phyloP scores from a whole-genome alignment of 2,329 filamentous ascomycete species.

The Thelonectria blattea region DNA sequence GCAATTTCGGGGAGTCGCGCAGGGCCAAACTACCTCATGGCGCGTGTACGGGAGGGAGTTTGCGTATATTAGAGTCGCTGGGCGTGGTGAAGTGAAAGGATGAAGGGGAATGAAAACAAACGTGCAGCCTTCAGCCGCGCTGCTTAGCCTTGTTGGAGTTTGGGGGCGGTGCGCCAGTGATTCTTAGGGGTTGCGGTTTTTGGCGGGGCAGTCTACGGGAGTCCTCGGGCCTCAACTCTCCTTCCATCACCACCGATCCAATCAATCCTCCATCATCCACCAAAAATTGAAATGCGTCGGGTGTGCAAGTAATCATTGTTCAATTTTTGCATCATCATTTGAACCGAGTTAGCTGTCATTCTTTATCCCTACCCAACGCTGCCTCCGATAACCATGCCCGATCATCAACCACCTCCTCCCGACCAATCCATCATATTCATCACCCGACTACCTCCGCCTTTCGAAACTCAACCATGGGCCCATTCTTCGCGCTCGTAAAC shows the following conservation, averaged over 20 bases:
- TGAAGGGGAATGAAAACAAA: not conserved
- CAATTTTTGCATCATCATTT: not conserved
- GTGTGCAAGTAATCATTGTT: too few relatives aligned
- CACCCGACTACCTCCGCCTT: slow-evolving; percentile 32
- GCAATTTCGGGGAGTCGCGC: slow-evolving; percentile 22
- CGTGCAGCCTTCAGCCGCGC: slow-evolving; percentile 33
- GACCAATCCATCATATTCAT: too few relatives aligned
- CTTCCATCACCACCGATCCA: not conserved
- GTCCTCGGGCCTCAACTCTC: not conserved
- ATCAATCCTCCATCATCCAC: not conserved
- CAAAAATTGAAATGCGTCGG: too few relatives aligned
- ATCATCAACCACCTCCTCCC: too few relatives aligned
- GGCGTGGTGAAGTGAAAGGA: not conserved
- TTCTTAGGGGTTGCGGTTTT: not conserved
- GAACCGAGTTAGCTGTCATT: not conserved
- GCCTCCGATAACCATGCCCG: not conserved
- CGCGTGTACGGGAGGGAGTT: slow-evolving; percentile 9
- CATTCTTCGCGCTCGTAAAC: slow-evolving; percentile 76
- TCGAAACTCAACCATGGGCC: slow-evolving; percentile 70
- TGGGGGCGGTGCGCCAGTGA: slow-evolving; percentile 1
- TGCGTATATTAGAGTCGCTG: not conserved
- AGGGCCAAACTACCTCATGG: slow-evolving; percentile 31
- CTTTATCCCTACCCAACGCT: not conserved
- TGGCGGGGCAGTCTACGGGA: not conserved
- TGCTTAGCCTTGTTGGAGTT: slow-evolving; percentile 35